Evolutionary conservation across 2,329 filamentous ascomycete genomes (phyloP), one percentile per base, ranked within the genome.

Genomic region (Metarhizium anisopliae): DNA sequence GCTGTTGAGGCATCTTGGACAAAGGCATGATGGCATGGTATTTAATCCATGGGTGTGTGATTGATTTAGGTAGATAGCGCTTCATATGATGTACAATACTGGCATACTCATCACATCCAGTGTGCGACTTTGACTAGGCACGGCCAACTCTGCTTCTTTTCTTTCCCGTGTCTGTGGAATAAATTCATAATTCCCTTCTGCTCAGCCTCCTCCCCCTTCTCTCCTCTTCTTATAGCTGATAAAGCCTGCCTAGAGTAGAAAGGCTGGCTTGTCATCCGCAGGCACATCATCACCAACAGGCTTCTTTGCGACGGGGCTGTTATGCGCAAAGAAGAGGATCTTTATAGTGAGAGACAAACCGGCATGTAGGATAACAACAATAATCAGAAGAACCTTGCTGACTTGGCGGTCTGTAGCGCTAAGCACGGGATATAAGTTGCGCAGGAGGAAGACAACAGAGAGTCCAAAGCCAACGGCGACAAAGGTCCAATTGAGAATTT

Each of bases 301-400:
- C 60, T 75, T 77, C 77, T 64, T 67, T 18, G 69, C 67, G 10
- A 71, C 69, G 6, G 71, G 52, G 71, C 87, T 90, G 51, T 81
- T 84, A 62, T 89, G 85, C 63, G 91, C 92, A 73, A 99, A 99
- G 80, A 97, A 97, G 32, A 97, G 75, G 57, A 96, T 86, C 80
- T 97, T 97, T 73, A 99, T 97, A 4, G 93, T 89, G 64, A 97
- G 83, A 1, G 93, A 84, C 62, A 99, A 78, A n/a, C 87, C 94
- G 32, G 91, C 86, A 74, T 99, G 94, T 59, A 97, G 77, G 35
- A 82, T 80, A 35, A 97, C 81, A 30, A 99, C 92, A 25, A 93
- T 76, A 53, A 97, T 77, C 58, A 99, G 78, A 59, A 99, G 74
- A 25, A 90, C 79, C 80, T 95, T 95, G 72, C 89, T 94, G 29